Evolutionary conservation across 1,139 yeast species (phyloP).

Genomic region (Yueomyces sp.): DNA sequence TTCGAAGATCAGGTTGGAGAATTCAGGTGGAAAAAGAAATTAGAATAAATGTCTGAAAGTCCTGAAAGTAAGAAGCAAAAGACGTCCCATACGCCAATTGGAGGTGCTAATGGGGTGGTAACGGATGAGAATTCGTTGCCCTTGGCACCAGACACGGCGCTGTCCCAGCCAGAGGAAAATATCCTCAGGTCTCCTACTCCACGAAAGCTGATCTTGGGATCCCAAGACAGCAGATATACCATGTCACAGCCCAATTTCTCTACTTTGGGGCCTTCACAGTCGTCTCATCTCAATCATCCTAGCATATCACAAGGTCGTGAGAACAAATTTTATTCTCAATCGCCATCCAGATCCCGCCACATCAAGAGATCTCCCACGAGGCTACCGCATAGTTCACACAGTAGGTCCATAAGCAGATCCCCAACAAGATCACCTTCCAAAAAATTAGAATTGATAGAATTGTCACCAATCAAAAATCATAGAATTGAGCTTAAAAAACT

Average conservation of each 20-base stretch:
- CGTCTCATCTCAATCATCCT: conserved; percentile 12
- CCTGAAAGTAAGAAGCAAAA: conserved; percentile 10
- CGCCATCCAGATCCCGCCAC: conserved; percentile 17
- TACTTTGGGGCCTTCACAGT: conserved; percentile 11
- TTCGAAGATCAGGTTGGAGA: too few relatives aligned
- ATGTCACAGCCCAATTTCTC: conserved; percentile 16
- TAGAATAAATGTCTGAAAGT: conserved; percentile 5
- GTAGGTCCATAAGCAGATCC: conserved; percentile 25
- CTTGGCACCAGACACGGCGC: not conserved
- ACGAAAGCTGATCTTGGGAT: conserved; percentile 16
- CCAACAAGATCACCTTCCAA: conserved; percentile 27
- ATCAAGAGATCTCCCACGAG: too few relatives aligned
- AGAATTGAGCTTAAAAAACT: conserved; percentile 22
- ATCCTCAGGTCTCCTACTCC: conserved; percentile 11
- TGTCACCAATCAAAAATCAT: conserved; percentile 28
- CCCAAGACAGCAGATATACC: conserved; percentile 15
- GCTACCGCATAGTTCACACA: too few relatives aligned
- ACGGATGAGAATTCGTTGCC: too few relatives aligned
- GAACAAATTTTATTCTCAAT: conserved; percentile 20
- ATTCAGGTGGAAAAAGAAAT: too few relatives aligned
- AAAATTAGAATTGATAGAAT: conserved; percentile 27
- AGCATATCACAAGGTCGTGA: conserved; percentile 14
- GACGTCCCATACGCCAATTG: conserved; percentile 1
- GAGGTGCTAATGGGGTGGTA: not conserved
- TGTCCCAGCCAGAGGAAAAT: not conserved